Evolutionary conservation across 176 grass and related monocot species (phyloP).

Genomic region (Lolium rigidum): DNA sequence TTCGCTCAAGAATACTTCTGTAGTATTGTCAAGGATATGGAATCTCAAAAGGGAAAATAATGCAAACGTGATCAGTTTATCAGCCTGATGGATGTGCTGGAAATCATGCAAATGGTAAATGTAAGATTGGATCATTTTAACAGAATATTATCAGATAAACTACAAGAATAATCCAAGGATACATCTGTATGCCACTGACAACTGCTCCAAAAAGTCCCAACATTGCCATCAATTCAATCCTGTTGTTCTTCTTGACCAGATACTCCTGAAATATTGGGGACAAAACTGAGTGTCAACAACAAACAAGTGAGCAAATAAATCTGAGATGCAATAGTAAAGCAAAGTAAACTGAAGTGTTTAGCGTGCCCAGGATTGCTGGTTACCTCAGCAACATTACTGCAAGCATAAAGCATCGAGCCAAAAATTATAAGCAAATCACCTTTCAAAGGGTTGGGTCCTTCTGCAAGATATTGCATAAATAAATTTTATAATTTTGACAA

Average conservation of each 20-base stretch:
- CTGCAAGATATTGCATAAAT: conserved; percentile 44
- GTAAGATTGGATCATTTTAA: neutral
- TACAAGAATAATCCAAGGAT: conserved; percentile 53
- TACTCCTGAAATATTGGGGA: conserved; percentile 62
- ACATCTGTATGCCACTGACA: conserved; percentile 79
- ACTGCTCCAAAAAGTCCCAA: conserved; percentile 78
- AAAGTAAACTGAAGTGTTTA: neutral
- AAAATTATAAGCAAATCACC: conserved; percentile 73
- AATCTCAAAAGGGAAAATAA: neutral
- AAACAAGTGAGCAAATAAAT: neutral
- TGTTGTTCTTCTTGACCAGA: conserved; percentile 66
- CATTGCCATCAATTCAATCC: conserved; percentile 81
- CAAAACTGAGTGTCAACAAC: neutral
- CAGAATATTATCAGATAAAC: neutral
- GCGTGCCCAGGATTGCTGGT: neutral
- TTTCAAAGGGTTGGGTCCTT: conserved; percentile 64
- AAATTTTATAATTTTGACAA: neutral
- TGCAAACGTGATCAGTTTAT: conserved; percentile 12
- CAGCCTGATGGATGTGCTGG: neutral
- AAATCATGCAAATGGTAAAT: neutral
- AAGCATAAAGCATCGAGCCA: conserved; percentile 84
- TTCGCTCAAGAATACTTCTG: conserved; percentile 88
- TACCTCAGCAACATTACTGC: conserved; percentile 87
- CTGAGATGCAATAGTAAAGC: neutral
- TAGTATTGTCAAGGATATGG: conserved; percentile 45